phyloP scores from a whole-genome alignment of 2,329 filamentous ascomycete genomes.

The Lizonia empirigonia region DNA sequence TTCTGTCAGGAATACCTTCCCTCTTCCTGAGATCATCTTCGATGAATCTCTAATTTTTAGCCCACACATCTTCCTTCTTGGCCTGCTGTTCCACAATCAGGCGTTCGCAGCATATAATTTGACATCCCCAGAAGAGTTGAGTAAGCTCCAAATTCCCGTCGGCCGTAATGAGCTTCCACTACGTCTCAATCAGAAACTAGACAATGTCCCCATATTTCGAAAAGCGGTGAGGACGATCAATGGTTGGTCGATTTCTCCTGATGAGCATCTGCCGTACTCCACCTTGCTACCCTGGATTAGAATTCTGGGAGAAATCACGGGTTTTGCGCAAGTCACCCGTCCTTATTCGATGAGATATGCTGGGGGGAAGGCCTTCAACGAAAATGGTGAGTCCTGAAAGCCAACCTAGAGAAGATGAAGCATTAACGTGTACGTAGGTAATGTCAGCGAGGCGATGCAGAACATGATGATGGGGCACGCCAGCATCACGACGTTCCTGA shows the following conservation, averaged over 20 bases:
- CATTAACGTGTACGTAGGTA: slow-evolving; percentile 21
- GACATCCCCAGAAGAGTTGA: neutral
- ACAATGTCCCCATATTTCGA: neutral
- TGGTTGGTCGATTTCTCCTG: neutral
- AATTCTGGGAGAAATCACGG: neutral
- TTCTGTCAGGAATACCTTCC: neutral
- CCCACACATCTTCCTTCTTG: slow-evolving; percentile 37
- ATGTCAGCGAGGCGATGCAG: slow-evolving; percentile 38
- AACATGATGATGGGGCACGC: slow-evolving; percentile 42
- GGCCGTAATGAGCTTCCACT: neutral
- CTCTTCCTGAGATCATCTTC: slow-evolving; percentile 32
- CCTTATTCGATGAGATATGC: neutral
- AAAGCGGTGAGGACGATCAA: neutral
- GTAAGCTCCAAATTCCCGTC: neutral
- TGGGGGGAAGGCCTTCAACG: neutral
- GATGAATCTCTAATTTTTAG: slow-evolving; percentile 44
- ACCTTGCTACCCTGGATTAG: neutral
- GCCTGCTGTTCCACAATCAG: slow-evolving; percentile 41
- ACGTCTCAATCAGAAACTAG: neutral
- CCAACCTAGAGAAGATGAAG: no score
- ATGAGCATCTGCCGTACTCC: neutral
- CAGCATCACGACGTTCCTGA: slow-evolving; percentile 20
- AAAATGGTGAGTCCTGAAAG: neutral
- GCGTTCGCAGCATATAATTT: slow-evolving; percentile 35
- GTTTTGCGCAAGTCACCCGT: neutral